Evolutionary conservation across 1,284 basidiomycete genomes (phyloP), one percentile per base, ranked within the genome.

Genomic region (Tetrapyrgos nigripes): DNA sequence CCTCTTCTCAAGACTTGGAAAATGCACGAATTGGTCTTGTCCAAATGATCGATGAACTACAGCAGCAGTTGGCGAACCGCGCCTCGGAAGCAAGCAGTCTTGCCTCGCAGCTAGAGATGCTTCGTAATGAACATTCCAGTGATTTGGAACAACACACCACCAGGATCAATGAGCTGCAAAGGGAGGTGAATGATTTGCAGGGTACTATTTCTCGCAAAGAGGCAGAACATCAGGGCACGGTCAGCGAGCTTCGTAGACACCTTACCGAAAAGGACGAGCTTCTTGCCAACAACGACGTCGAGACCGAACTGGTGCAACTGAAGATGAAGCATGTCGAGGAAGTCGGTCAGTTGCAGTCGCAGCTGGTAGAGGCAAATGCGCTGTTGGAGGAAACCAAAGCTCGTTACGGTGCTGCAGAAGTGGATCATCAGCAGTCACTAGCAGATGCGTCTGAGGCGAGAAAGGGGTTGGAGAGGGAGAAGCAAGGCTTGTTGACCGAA

Each of bases 281-380:
- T 6, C 64, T 67, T 11, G 55, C 60, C 17, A 58, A 64, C 28
- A 69, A 66, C 33, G 65, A 65, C 47, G 60, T 64, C 1, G 70
- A 73, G 48, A 65, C 66, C 47, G 66, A 71, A 19, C 37, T 82
- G 1, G 72, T 66, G n/a, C 68, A 70, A 28, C 64, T 80, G 49
- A 76, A 72, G 58, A 64, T 71, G 45, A 71, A 73, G 47, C 78
- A 82, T 52, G 68, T 74, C 3, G 72, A 76, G 43, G 79, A 81
- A 51, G 61, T 81, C 40, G 69, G 68, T 2, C 61, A 62, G 5
- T 64, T 83, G 10, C 76, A 79, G 51, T 63, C 64, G 19, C 76
- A 69, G 37, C 69, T 84, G 19, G 68, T 68, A 4, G 68, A 71
- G 31, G 66, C 73, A 6, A 65, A 66, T 13, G 70, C 64, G 13